These are phyloP conservation scores for Colletotrichum orbiculare DNA, from an alignment of 2,329 filamentous ascomycete species.

Conservation along the genomic window DNA sequence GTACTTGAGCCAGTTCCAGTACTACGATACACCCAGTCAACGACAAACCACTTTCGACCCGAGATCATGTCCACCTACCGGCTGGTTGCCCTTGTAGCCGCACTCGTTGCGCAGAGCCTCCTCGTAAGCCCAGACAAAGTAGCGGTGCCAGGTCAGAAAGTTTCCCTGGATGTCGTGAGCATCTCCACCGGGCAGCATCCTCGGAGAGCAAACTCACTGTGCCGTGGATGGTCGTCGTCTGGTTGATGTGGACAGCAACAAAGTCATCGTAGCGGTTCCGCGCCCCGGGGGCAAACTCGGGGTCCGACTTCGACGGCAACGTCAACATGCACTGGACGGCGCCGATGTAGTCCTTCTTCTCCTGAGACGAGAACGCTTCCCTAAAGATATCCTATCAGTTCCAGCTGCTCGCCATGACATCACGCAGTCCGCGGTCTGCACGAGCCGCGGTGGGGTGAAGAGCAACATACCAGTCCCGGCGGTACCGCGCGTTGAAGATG, in stretches of 20 bases:
- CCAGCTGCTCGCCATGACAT: not conserved
- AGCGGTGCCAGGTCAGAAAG: constrained; percentile 38
- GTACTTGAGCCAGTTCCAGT: constrained; percentile 51
- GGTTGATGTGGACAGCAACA: constrained; percentile 38
- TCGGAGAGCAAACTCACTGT: constrained; percentile 20
- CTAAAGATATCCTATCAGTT: not conserved
- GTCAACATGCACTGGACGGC: constrained; percentile 36
- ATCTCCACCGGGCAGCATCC: not conserved
- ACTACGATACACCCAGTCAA: constrained; percentile 36
- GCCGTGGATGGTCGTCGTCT: constrained; percentile 28
- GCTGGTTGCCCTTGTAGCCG: constrained; percentile 35
- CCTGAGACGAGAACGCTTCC: constrained; percentile 25
- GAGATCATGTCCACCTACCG: constrained; percentile 12
- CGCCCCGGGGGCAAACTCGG: constrained; percentile 27
- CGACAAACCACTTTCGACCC: constrained; percentile 2
- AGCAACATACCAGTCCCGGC: constrained; percentile 30
- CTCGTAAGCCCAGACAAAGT: constrained; percentile 36
- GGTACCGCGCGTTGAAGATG: constrained; percentile 32
- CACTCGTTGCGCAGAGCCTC: constrained; percentile 37
- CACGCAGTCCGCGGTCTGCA: not conserved
- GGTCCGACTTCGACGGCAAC: constrained; percentile 24
- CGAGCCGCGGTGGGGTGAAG: not conserved
- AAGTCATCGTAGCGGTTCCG: constrained; percentile 38
- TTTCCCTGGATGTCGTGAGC: constrained; percentile 23
- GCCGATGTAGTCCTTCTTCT: constrained; percentile 36